A percentile compares a stretch with the other conserved stretches of the same genome.
phyloP scores from a whole-genome alignment of 768 basidiomycete genomes.

The Fomitopsis serialis region DNA sequence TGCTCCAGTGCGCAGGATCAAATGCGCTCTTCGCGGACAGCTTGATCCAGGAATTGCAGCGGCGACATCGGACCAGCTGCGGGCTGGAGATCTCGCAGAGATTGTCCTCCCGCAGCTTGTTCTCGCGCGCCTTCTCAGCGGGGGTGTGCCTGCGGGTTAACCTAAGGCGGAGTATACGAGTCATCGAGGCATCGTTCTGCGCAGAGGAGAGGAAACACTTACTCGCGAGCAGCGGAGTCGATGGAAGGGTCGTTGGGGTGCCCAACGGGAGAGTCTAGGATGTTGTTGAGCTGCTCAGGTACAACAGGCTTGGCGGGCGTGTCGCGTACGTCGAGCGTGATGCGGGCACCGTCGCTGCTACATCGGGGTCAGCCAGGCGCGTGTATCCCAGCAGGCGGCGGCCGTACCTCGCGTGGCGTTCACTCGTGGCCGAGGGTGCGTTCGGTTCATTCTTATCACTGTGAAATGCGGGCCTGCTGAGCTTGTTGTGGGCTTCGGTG shows the following conservation, averaged over 20 bases:
- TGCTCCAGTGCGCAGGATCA: slow-evolving; percentile 64
- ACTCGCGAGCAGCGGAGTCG: not conserved
- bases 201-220: not conserved
- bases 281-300: not conserved
- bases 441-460: too few relatives aligned
- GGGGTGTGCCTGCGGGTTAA: not conserved
- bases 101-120: not conserved
- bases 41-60: slow-evolving; percentile 54
- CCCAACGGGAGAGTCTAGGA: not conserved
- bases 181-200: not conserved
- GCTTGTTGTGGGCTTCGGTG: too few relatives aligned
- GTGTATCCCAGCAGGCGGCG: not conserved
- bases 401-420: not conserved
- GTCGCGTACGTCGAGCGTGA: not conserved
- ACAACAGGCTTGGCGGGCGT: not conserved
- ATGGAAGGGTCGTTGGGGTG: not conserved
- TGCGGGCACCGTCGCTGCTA: not conserved
- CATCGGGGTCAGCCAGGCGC: not conserved
- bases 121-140: slow-evolving; percentile 1
- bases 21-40: slow-evolving; percentile 63
- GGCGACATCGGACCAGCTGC: slow-evolving; percentile 33
- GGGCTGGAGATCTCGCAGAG: not conserved
- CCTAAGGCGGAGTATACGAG: not conserved
- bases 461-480: too few relatives aligned
- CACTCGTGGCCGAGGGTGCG: too few relatives aligned